Percentiles rank a stretch among this genome's conserved stretches.
phyloP scores from a whole-genome alignment of 371 early-diverging fungal species.

The Synchytrium microbalum region DNA sequence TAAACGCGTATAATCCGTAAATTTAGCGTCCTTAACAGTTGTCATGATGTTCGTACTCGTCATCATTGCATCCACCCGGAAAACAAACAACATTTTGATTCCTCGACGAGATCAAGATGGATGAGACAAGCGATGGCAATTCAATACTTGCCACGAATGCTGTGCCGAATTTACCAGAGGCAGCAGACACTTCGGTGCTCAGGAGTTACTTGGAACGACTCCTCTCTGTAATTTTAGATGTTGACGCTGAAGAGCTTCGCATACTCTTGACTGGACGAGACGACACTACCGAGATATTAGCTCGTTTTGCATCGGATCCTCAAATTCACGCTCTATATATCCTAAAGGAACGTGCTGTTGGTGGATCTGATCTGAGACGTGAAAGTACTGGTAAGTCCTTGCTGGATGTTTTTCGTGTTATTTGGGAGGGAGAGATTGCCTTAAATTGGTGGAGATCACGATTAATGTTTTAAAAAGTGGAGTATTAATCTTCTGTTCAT shows the following conservation, averaged over 20 bases:
- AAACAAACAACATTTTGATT: too few species aligned
- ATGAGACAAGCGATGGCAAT: not conserved
- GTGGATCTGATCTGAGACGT: not conserved
- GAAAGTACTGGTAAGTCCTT: not conserved
- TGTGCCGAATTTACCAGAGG: not conserved
- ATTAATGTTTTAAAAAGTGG: too few species aligned
- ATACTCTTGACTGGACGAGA: constrained; percentile 48
- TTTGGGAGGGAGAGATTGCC: too few species aligned
- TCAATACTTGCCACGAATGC: not conserved
- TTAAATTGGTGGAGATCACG: too few species aligned
- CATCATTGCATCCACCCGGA: too few species aligned
- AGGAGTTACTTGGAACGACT: constrained; percentile 64
- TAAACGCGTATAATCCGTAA: too few species aligned
- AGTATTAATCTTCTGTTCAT: too few species aligned
- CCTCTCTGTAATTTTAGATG: constrained; percentile 64
- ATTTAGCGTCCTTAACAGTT: too few species aligned
- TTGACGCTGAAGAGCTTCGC: constrained; percentile 33
- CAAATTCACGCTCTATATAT: constrained; percentile 69
- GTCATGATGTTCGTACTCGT: too few species aligned
- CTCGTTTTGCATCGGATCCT: constrained; percentile 71
- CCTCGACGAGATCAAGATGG: too few species aligned
- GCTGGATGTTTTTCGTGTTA: not conserved
- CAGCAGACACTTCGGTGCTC: constrained; percentile 44
- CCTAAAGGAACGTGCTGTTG: constrained; percentile 65
- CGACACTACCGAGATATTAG: constrained; percentile 65